These are phyloP conservation scores for Microdochium nivale DNA, from an alignment of 2,329 filamentous ascomycete genomes.

Conservation along the genomic window DNA sequence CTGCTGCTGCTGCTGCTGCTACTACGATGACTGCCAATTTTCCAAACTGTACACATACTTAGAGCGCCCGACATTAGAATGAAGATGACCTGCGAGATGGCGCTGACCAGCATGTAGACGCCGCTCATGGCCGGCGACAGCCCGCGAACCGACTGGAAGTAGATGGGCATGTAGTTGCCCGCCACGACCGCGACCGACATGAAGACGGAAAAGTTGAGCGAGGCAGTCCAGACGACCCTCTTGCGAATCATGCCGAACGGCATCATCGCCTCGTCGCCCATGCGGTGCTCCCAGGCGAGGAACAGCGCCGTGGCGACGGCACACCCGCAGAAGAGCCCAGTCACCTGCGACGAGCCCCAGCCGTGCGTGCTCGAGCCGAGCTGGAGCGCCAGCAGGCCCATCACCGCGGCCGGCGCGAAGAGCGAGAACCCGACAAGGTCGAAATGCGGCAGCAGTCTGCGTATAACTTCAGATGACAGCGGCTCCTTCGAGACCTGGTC, in stretches of 20 bases:
- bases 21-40: no score
- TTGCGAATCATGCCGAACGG: constrained; percentile 32
- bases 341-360: constrained; percentile 28
- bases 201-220: constrained; percentile 31
- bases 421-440: constrained; percentile 33
- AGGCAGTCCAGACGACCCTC: constrained; percentile 32
- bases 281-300: constrained; percentile 29
- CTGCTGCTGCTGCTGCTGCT: no score
- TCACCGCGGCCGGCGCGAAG: constrained; percentile 30
- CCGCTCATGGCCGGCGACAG: constrained; percentile 19
- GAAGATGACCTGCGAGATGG: constrained; percentile 38
- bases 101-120: constrained; percentile 21
- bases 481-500: constrained; percentile 17
- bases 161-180: constrained; percentile 17
- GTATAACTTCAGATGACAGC: constrained; percentile 11
- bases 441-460: constrained; percentile 21
- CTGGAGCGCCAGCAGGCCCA: constrained; percentile 35
- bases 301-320: constrained; percentile 23
- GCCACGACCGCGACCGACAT: constrained; percentile 33
- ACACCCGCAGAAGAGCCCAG: constrained; percentile 30
- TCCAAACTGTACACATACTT: constrained; percentile 8
- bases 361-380: constrained; percentile 27
- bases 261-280: constrained; percentile 39
- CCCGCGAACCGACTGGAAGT: constrained; percentile 21
- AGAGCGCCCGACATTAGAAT: constrained; percentile 36